Evolutionary conservation across 305 asterid genomes (phyloP).

Genomic region (Nicotiana rustica): DNA sequence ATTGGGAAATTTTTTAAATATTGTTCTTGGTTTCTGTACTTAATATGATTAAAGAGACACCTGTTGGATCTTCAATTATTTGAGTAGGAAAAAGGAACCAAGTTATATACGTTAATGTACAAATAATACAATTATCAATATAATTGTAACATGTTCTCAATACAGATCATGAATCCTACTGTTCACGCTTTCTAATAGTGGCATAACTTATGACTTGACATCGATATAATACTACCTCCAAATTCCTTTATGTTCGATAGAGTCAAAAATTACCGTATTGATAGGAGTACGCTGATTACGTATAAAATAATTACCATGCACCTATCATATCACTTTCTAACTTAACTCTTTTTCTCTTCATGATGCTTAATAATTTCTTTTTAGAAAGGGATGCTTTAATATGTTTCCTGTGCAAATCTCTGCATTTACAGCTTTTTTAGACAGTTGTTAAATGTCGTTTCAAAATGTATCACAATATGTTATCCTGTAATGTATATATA

Average conservation of each 20-base stretch:
- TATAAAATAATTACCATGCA: too few relatives aligned
- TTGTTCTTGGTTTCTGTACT: background rate
- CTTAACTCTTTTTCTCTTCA: background rate
- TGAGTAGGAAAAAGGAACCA: background rate
- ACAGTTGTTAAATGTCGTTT: too few relatives aligned
- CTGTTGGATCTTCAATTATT: conserved; percentile 15
- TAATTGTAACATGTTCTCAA: too few relatives aligned
- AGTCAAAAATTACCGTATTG: conserved; percentile 11
- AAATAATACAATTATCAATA: background rate
- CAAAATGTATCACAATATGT: too few relatives aligned
- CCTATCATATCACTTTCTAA: background rate
- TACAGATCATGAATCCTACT: too few relatives aligned
- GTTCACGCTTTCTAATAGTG: background rate
- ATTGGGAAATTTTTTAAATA: background rate
- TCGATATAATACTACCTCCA: conserved; percentile 28
- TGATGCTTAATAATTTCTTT: background rate
- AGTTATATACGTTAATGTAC: background rate
- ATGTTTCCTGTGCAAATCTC: background rate
- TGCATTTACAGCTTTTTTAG: background rate
- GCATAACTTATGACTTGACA: background rate
- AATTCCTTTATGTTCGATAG: background rate
- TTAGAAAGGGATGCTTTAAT: background rate
- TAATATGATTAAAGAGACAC: background rate
- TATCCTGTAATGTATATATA: too few relatives aligned
- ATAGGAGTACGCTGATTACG: background rate